Conservation (phyloP, 768 basidiomycete species). For the Podaxis pistillaris region DNA sequence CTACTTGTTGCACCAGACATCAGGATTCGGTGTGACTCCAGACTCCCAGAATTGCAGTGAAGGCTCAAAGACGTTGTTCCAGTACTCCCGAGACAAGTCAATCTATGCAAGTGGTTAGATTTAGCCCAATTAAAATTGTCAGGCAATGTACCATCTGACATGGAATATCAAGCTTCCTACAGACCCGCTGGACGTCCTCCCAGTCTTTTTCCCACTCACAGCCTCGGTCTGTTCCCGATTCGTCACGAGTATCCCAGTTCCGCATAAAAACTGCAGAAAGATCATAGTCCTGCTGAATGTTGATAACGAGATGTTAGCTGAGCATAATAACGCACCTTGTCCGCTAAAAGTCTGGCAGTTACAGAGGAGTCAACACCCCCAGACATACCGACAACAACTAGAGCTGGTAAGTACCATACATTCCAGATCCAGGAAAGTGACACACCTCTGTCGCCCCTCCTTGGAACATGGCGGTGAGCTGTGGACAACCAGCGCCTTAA, state of each 20-base stretch:
- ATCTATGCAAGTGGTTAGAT: conserved; percentile 43
- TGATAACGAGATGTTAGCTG: not conserved
- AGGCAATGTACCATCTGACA: conserved; percentile 59
- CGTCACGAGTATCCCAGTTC: conserved; percentile 91
- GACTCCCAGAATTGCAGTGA: conserved; percentile 73
- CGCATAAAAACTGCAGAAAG: conserved; percentile 92
- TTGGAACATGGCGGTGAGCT: conserved; percentile 15
- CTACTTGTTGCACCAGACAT: conserved; percentile 88
- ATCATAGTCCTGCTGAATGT: conserved; percentile 60
- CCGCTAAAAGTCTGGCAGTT: conserved; percentile 70
- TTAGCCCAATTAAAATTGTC: not conserved
- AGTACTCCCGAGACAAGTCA: conserved; percentile 89
- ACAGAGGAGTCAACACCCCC: conserved; percentile 96
- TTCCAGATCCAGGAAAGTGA: too few relatives aligned
- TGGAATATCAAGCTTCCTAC: conserved; percentile 69
- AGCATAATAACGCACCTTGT: conserved; percentile 44
- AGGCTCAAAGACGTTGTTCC: conserved; percentile 89
- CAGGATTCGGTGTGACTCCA: conserved; percentile 89
- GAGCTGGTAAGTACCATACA: not conserved
- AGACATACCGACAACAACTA: conserved; percentile 91
- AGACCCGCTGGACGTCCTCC: conserved; percentile 85
- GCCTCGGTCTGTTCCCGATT: conserved; percentile 72
- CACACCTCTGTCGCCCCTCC: conserved; percentile 32
- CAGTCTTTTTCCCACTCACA: conserved; percentile 98
- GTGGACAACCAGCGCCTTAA: conserved; percentile 8